Evolutionary conservation across 768 basidiomycete species (phyloP).

Genomic region (Serpula lacrymans): DNA sequence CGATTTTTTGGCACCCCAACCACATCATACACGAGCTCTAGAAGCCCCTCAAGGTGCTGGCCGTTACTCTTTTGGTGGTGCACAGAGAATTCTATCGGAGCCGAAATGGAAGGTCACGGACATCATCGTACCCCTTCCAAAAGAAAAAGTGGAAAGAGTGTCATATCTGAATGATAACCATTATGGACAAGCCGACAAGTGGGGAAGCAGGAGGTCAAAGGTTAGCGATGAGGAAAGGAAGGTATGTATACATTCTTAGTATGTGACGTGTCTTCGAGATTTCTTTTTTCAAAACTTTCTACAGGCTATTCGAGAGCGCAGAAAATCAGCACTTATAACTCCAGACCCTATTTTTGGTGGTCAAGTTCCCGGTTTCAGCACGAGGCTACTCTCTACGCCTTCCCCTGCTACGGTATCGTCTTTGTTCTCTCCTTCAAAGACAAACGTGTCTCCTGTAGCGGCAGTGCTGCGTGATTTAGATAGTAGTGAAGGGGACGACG

Average conservation of each 20-base stretch:
- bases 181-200: conserved; percentile 1
- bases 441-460: conserved; percentile 8
- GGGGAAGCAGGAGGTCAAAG: conserved; percentile 1
- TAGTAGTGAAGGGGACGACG: conserved; percentile 22
- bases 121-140: conserved; percentile 40
- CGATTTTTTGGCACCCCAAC: conserved; percentile 60
- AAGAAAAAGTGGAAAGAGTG: too few relatives aligned
- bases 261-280: too few relatives aligned
- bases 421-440: too few relatives aligned
- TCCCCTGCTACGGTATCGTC: too few relatives aligned
- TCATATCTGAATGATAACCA: too few relatives aligned
- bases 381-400: conserved; percentile 19
- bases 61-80: conserved; percentile 43
- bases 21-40: conserved; percentile 11
- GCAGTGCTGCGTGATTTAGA: conserved; percentile 9
- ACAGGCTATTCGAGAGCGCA: conserved; percentile 60
- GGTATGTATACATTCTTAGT: conserved; percentile 10
- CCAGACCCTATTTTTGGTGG: conserved; percentile 48
- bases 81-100: conserved; percentile 41
- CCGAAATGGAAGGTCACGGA: conserved; percentile 57
- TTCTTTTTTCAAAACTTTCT: too few relatives aligned
- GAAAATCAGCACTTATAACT: conserved; percentile 55
- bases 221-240: too few relatives aligned
- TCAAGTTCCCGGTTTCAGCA: conserved; percentile 50
- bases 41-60: conserved; percentile 9